Base-by-base conservation (phyloP, 768 basidiomycete species). In the Leucocoprinus leucothites region DNA sequence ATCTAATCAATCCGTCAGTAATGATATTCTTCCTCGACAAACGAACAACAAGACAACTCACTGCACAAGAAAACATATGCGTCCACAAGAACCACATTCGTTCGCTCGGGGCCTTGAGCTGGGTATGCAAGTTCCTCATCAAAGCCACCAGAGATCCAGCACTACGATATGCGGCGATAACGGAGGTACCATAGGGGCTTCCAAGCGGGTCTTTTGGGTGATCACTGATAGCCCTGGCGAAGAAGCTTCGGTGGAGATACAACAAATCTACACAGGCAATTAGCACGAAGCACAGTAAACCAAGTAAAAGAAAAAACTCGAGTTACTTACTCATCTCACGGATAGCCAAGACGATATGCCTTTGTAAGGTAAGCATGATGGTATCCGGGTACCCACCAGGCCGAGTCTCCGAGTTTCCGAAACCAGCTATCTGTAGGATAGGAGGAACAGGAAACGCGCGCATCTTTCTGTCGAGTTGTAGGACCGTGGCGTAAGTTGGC, bases 121-220 rank as follows among this genome's bases (percentile, higher is more conserved):
- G 85, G 9, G 77, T 76, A 62, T 87, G 78, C 25, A 87, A 70
- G 63, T 86, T 87, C 45, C 84, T 77, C 81, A 87, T 84, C 62
- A 87, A 70, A 3, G 85, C 86, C 35, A 87, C 81, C 6, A 87
- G 76, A 2, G 85, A 86, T 31, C 86, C 84, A 8, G 86, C 85
- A 59, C 85, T 86, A 41, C 86, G 78, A 67, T 87, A 88, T 16
- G 86, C 86, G 43, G 86, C 85, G 59, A 87, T 84, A 18, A 88
- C 86, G 3, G 86, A 87, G 2, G 84, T 83, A 9, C 85, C 86
- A 58, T 86, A 87, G 13, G 84, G 82, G 63, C 85, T 86, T 9
- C 85, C 85, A 31, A 88, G 73, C 24, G 86, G 86, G 61, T 88
- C 86, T 63, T 85, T 85, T 28, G 86, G 85, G 64, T 85, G 83